Evolutionary conservation across 176 grass and related monocot species (phyloP), one percentile per base, ranked within the genome.

Genomic region (Thinopyrum elongatum): DNA sequence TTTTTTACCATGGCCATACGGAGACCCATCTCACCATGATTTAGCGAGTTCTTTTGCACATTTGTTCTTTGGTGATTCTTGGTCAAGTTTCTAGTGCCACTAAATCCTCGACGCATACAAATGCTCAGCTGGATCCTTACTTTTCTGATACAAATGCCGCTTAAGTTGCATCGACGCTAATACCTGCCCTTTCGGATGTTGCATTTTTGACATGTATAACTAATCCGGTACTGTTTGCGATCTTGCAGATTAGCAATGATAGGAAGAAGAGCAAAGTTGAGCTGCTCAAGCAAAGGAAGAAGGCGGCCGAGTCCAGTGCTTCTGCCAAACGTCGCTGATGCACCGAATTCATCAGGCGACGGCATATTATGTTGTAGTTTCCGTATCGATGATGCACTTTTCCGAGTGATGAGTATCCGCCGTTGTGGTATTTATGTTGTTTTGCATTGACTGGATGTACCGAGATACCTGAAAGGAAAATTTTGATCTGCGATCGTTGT

Each of bases 261-360:
- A 91, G 87, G 79, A 89, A 94, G 28, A 87, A 60, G 29, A 39
- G 29, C 3, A 92, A 89, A 31, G 70, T 97, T 19, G 84, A 88
- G 25, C 31, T 86, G 75, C 92, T 97, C 23, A 93, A 91, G 74
- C 83, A 89, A 65, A 91, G 95, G 76, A 97, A 97, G 79, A 97
- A 85, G 83, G 91, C 91, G 19, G 90, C 86, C 2, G 77, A 87
- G n/a, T 69, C 89, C 25, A 81, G 82, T 33, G 78, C 83, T 46
- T 76, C 77, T 26, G 79, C 81, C 25, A 79, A 92, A 71, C 28
- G 80, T 26, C 76, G 29, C n/a, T 89, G 70, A 87, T 75, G 29
- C 8, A 53, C n/a, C 8, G 2, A 7, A 21, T 78, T 42, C 10
- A 58, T 49, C 21, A 17, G 49, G 26, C 0, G 13, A 19, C 26